Base-by-base conservation (phyloP, 495 filamentous ascomycete species). In the Polyplosphaeria fusca region DNA sequence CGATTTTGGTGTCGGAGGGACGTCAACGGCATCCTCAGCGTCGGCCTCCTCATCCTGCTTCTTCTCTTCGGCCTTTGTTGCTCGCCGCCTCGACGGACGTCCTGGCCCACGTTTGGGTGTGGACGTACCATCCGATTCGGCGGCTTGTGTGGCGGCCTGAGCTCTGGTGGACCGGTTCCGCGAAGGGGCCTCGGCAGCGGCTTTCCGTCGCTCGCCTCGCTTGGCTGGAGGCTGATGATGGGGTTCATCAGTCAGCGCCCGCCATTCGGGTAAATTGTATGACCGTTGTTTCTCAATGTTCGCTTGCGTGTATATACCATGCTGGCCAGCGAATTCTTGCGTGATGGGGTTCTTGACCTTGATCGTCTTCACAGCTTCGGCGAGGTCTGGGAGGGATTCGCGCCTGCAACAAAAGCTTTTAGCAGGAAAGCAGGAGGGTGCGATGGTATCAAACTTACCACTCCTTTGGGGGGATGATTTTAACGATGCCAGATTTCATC, bases 181-280 rank as follows among this genome's bases (percentile, higher is more conserved):
- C 46, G 74, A 79, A 13, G 76, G 69, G 55, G 82, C 82, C 51
- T 88, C 85, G 57, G 86, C 86, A 63, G 44, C 35, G 39, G 40
- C 52, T 70, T 71, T 83, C 74, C 93, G 84, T 58, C 93, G 76
- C 69, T 98, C 92, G 43, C 94, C 93, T 67, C 93, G 81, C 56
- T 84, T 85, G n/a, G 94, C 93, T 2, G 94, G 93, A 0, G 92
- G 94, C 65, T 98, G 93, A 66, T 98, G 90, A 57, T 95, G 89
- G 68, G 87, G 87, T 71, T 95, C 89, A 46, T 96, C 86, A 64
- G 89, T 94, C 32, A 97, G 76, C 37, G 84, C 81, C 59, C 89
- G 88, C 93, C 93, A 98, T 70, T 97, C 90, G 0, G 92, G 92
- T 5, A 98, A 77, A 67, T 95, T 98, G 74, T 97, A 98, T 22